A percentile compares a stretch with the other conserved stretches of the same genome.
phyloP scores from a whole-genome alignment of 2,329 filamentous ascomycete species.

The Penicillium corylophilum region DNA sequence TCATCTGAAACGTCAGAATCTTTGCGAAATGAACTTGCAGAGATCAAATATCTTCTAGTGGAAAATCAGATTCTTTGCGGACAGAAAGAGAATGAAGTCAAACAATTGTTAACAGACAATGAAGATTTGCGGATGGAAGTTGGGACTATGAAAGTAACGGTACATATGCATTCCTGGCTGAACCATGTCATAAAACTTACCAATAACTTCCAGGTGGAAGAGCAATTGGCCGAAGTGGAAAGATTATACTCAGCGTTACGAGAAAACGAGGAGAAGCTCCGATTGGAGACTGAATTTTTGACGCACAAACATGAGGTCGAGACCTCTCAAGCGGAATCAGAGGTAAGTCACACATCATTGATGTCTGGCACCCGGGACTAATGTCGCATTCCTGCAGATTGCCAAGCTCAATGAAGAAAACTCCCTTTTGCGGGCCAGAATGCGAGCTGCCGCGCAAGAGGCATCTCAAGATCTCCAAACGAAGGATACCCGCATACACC shows the following conservation, averaged over 20 bases:
- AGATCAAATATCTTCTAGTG: constrained; percentile 24
- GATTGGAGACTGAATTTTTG: constrained; percentile 19
- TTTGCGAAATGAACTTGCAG: constrained; percentile 28
- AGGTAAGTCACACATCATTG: constrained; percentile 20
- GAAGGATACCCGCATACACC: constrained; percentile 32
- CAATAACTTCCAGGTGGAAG: constrained; percentile 23
- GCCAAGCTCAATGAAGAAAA: constrained; percentile 27
- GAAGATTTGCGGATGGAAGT: constrained; percentile 16
- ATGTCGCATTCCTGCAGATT: constrained; percentile 14
- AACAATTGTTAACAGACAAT: constrained; percentile 22
- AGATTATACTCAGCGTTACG: constrained; percentile 21
- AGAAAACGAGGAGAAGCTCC: constrained; percentile 21
- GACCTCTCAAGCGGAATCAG: constrained; percentile 15
- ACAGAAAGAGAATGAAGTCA: constrained; percentile 29
- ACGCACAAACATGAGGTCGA: constrained; percentile 23
- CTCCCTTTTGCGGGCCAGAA: constrained; percentile 22
- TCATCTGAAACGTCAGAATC: constrained; percentile 19
- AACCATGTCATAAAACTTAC: not conserved
- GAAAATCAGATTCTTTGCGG: constrained; percentile 14
- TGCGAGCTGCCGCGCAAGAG: constrained; percentile 26
- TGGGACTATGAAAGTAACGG: constrained; percentile 23
- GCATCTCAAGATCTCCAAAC: constrained; percentile 29
- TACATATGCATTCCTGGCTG: constrained; percentile 10
- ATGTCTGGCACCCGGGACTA: not conserved
- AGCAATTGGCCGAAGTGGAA: constrained; percentile 23